These are phyloP conservation scores for Macrolepiota dolichaula DNA, from an alignment of 768 basidiomycete genomes.

Conservation along the genomic window DNA sequence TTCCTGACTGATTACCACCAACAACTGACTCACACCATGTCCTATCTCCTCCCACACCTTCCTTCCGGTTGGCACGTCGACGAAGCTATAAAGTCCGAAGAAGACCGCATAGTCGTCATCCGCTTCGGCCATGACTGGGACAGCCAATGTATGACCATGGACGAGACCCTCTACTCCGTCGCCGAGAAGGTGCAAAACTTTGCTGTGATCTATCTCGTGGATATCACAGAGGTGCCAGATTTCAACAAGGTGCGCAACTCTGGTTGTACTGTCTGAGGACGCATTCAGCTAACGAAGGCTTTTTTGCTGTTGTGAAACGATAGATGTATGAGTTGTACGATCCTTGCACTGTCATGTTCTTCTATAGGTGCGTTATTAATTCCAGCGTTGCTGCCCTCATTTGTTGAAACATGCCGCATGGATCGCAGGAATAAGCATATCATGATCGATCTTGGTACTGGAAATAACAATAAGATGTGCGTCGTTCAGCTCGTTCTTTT, in stretches of 20 bases:
- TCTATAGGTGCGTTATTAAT: constrained; percentile 74
- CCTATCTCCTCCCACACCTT: constrained; percentile 85
- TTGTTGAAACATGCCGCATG: not conserved
- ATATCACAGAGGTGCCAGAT: constrained; percentile 96
- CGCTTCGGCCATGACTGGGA: constrained; percentile 96
- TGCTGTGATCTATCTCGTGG: constrained; percentile 92
- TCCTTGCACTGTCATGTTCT: constrained; percentile 97
- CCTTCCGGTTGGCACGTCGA: constrained; percentile 98
- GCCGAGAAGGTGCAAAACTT: constrained; percentile 98
- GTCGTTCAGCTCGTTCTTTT: constrained; percentile 24
- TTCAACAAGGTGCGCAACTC: constrained; percentile 82
- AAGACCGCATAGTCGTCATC: constrained; percentile 91
- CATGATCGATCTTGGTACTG: constrained; percentile 99
- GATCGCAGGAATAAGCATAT: constrained; percentile 88
- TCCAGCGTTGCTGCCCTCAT: not conserved
- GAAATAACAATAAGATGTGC: constrained; percentile 99
- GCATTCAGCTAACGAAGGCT: too few species aligned
- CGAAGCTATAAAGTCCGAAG: constrained; percentile 97
- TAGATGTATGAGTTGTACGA: constrained; percentile 99
- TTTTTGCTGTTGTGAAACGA: not conserved
- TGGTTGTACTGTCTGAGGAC: not conserved
- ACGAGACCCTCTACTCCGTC: constrained; percentile 90
- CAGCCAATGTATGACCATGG: constrained; percentile 96
- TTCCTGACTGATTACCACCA: too few species aligned
- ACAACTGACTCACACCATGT: constrained; percentile 44